A percentile compares a stretch with the other conserved stretches of the same genome.
Conservation (phyloP, 305 asterid genomes). For the Fraxinus velutina region DNA sequence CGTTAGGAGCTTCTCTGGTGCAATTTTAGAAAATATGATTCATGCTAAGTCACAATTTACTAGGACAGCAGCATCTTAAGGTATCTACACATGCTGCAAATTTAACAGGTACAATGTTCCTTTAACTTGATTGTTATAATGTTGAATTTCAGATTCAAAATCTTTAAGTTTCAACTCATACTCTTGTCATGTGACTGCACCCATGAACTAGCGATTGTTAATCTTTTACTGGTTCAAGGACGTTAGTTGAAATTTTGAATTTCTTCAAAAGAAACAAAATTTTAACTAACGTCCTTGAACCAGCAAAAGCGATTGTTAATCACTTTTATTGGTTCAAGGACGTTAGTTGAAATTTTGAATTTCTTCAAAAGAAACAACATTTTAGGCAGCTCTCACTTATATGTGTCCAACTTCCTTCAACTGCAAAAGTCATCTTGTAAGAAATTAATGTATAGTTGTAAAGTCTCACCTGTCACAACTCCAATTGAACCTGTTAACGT, state of each 20-base stretch:
- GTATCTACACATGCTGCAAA: not conserved
- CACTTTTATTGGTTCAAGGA: not conserved
- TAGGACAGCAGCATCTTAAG: not conserved
- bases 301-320: too few relatives aligned
- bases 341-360: not conserved
- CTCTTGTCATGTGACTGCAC: not conserved
- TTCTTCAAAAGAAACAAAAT: constrained; percentile 4
- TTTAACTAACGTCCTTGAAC: not conserved
- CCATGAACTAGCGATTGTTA: not conserved
- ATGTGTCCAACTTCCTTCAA: not conserved
- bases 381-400: not conserved
- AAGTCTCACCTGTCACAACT: constrained; percentile 71
- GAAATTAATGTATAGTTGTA: not conserved
- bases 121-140: not conserved
- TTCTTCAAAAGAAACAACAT: not conserved
- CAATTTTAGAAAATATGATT: not conserved
- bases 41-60: not conserved
- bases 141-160: not conserved
- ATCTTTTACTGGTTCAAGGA: not conserved
- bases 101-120: not conserved
- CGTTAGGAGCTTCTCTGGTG: not conserved
- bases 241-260: not conserved
- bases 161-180: not conserved
- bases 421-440: not conserved
- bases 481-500: constrained; percentile 91